Evolutionary conservation across 1,139 yeast genomes (phyloP).

Genomic region (Saccharomyces pastorianus): DNA sequence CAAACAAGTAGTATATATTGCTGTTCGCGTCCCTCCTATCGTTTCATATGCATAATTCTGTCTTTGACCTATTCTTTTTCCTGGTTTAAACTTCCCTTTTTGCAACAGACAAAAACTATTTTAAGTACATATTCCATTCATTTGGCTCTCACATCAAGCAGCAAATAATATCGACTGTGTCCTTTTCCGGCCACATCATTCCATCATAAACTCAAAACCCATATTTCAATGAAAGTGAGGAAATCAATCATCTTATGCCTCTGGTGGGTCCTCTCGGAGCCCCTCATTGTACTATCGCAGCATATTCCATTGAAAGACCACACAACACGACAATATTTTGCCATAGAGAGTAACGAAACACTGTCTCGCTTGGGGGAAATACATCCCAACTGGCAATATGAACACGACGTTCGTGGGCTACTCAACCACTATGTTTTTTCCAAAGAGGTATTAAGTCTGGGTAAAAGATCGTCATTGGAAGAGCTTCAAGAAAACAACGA

Average conservation of each 20-base stretch:
- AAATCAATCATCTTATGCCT: neutral
- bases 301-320: constrained; percentile 33
- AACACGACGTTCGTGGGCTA: constrained; percentile 51
- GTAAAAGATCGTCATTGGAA: constrained; percentile 4
- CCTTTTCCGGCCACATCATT: neutral
- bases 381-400: constrained; percentile 42
- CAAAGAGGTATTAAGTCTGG: neutral
- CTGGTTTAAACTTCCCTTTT: neutral
- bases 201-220: neutral
- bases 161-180: neutral
- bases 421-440: constrained; percentile 60
- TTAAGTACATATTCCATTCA: neutral
- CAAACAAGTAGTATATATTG: neutral
- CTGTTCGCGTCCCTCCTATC: neutral
- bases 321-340: constrained; percentile 40
- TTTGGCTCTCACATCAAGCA: neutral
- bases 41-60: neutral
- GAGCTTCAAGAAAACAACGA: constrained; percentile 31
- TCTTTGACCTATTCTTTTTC: neutral
- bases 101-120: neutral
- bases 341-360: constrained; percentile 40
- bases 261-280: neutral
- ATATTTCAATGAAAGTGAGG: neutral
- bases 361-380: constrained; percentile 32
- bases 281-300: neutral